Evolutionary conservation across 805 yeast genomes (phyloP), one percentile per base, ranked within the genome.

Genomic region (Teunomyces tritomae): DNA sequence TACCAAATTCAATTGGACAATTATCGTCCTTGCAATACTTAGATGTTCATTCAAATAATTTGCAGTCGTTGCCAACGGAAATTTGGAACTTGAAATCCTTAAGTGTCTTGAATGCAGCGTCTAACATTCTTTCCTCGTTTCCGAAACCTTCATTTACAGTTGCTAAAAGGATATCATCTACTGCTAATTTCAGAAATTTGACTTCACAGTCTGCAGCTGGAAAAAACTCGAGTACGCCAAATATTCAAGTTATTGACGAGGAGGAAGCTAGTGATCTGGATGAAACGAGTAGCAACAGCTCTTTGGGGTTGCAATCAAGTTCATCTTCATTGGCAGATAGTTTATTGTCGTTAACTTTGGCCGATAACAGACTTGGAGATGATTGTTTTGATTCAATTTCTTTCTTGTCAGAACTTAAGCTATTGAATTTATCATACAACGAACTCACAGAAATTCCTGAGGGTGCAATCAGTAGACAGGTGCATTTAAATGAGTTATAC

Each of bases 291-390:
- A 43, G 50, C 7, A 27, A 42, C 2, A 35, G 45, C 4, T 49
- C 50, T 5, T 27, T 47, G 43, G 42, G 35, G 1, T 39, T 28
- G n/a, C 43, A 27, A 8, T 44, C 40, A 10, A 41, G 44, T 8
- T 51, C 61, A 2, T 41, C 50, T 3, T 63, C 76, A 0, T 57
- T 81, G 43, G 75, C 84, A 1, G 76, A 76, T 44, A 76, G 80
- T 28, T 69, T 90, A 49, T 64, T 76, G 47, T 68, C 73, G 20
- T 76, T 94, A 33, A 77, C 82, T 34, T 71, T 89, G 35, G 87
- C 94, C 10, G 98, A 92, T 61, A 94, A 94, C 63, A 83, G 89
- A 52, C 75, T 94, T 29, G 78, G 76, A 24, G 97, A 92, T 59
- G 85, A 85, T 5, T 80, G 84, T 50, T 84, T 91, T 66, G 85